These are phyloP conservation scores for Cladophialophora chaetospira DNA, from an alignment of 2,329 filamentous ascomycete genomes.

Conservation along the genomic window DNA sequence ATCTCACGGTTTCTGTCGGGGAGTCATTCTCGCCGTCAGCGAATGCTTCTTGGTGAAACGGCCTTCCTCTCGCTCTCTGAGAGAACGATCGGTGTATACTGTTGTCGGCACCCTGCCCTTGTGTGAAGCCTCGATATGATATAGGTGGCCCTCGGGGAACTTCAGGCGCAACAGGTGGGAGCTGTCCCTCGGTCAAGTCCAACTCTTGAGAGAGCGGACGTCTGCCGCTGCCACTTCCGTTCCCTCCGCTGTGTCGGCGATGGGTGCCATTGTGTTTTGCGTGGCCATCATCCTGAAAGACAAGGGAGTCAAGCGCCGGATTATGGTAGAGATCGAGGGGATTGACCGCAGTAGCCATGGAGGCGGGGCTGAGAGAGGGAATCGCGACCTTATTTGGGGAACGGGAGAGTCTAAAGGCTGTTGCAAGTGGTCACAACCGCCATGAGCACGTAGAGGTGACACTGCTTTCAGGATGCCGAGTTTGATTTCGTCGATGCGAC, in stretches of 20 bases:
- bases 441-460: slow-evolving; percentile 4
- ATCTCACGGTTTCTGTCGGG: slow-evolving; percentile 3
- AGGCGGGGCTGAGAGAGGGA: neutral
- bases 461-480: neutral
- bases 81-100: slow-evolving; percentile 33
- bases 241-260: slow-evolving; percentile 12
- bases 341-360: slow-evolving; percentile 31
- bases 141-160: slow-evolving; percentile 61
- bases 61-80: slow-evolving; percentile 32
- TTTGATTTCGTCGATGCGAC: neutral
- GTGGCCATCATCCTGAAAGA: slow-evolving; percentile 11
- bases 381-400: neutral
- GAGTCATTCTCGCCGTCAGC: slow-evolving; percentile 24
- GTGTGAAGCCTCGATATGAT: slow-evolving; percentile 51
- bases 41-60: slow-evolving; percentile 33
- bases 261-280: slow-evolving; percentile 14
- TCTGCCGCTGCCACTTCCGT: neutral
- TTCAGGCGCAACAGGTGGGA: slow-evolving; percentile 55
- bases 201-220: slow-evolving; percentile 17
- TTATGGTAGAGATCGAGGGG: slow-evolving; percentile 32
- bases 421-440: neutral
- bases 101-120: slow-evolving; percentile 43
- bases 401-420: neutral
- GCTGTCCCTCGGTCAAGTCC: neutral
- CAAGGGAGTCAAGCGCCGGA: slow-evolving; percentile 27